These are phyloP conservation scores for Diphasiastrum complanatum DNA, from an alignment of 83 land plant species.

Conservation along the genomic window DNA sequence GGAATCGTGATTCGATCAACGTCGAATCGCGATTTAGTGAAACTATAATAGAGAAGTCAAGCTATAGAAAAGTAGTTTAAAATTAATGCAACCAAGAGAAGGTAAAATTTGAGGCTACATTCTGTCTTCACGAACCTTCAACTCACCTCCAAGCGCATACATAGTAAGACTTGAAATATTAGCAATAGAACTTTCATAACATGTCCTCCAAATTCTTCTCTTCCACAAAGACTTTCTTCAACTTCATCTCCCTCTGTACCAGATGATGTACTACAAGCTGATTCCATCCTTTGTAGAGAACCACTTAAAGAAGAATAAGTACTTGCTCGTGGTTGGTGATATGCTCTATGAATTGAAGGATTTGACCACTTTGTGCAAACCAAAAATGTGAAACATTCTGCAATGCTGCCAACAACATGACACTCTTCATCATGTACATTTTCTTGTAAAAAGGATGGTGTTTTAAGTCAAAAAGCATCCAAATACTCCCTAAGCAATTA, in stretches of 20 bases:
- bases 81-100: too few species aligned
- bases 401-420: slow-evolving; percentile 50
- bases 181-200: slow-evolving; percentile 66
- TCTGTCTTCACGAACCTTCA: too few species aligned
- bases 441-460: too few species aligned
- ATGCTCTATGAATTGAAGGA: slow-evolving; percentile 56
- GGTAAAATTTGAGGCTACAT: too few species aligned
- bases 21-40: too few species aligned
- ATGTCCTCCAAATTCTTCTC: slow-evolving; percentile 82
- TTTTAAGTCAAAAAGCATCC: too few species aligned
- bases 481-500: too few species aligned
- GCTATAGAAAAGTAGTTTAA: too few species aligned
- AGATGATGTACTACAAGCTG: slow-evolving; percentile 26
- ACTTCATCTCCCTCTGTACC: slow-evolving; percentile 43
- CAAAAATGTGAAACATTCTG: slow-evolving; percentile 85
- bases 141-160: slow-evolving; percentile 92
- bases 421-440: too few species aligned
- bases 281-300: slow-evolving; percentile 41
- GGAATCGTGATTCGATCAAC: too few species aligned
- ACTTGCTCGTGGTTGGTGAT: slow-evolving; percentile 27
- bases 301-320: slow-evolving; percentile 32
- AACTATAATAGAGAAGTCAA: too few species aligned
- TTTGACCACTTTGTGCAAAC: slow-evolving; percentile 93
- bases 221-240: slow-evolving; percentile 57
- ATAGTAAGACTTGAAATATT: slow-evolving; percentile 62